Percentiles rank a stretch among this genome's conserved stretches.
phyloP scores from a whole-genome alignment of 2,329 filamentous ascomycete species.

The Dichotomopilus funicola region DNA sequence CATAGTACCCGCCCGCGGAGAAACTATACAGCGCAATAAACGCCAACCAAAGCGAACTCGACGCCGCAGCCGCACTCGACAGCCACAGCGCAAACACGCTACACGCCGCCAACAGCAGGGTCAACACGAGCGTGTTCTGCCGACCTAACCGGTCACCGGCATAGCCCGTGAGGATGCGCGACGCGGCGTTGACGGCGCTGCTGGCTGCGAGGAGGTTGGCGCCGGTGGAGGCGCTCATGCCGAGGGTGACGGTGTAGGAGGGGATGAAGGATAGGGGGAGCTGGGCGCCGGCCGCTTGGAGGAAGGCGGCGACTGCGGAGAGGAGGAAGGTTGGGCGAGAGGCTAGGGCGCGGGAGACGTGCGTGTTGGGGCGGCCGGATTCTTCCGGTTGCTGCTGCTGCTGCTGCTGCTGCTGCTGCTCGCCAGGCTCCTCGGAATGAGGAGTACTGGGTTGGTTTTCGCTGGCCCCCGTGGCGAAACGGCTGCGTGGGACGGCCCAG shows the following conservation, averaged over 20 bases:
- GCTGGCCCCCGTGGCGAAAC: constrained; percentile 26
- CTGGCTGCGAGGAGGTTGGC: constrained; percentile 39
- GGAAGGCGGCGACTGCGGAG: constrained; percentile 35
- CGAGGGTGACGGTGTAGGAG: constrained; percentile 40
- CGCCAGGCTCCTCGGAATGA: constrained; percentile 9
- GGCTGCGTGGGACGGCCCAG: constrained; percentile 33
- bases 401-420: not conserved
- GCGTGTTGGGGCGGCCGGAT: constrained; percentile 25
- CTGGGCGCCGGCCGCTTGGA: constrained; percentile 39
- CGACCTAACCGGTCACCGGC: constrained; percentile 41
- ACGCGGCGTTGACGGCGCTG: constrained; percentile 40
- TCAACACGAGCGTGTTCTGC: constrained; percentile 41
- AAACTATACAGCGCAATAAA: constrained; percentile 39
- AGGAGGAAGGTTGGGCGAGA: constrained; percentile 36
- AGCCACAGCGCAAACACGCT: constrained; percentile 36
- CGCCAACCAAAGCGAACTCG: constrained; percentile 32
- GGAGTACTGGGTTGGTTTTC: not conserved
- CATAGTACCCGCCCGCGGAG: constrained; percentile 39
- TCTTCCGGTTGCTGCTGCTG: not conserved
- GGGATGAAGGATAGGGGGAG: constrained; percentile 43
- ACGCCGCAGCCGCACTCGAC: constrained; percentile 18
- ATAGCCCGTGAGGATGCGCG: constrained; percentile 38
- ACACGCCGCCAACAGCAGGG: constrained; percentile 31
- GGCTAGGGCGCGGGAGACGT: constrained; percentile 34
- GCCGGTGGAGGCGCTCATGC: constrained; percentile 34